Evolutionary conservation across 2,329 filamentous ascomycete genomes (phyloP).

Genomic region (Fusarium nodosum): DNA sequence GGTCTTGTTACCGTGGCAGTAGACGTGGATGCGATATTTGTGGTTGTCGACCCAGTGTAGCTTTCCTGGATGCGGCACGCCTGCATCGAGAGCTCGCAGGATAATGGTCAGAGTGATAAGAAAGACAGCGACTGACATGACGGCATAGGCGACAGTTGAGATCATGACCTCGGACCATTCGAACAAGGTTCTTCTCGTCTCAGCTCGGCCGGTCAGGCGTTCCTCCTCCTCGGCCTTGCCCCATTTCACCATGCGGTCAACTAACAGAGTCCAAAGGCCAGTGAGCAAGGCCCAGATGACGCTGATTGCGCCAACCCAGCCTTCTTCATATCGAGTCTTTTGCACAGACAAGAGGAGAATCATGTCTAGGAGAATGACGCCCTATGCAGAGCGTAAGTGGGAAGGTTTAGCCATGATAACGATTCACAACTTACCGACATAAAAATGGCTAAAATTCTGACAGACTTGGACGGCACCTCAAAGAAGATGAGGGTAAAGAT

Average conservation of each 20-base stretch:
- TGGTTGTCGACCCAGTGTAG: slow-evolving; percentile 84
- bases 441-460: slow-evolving; percentile 78
- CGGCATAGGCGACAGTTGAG: slow-evolving; percentile 77
- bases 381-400: slow-evolving; percentile 41
- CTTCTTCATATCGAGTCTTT: slow-evolving; percentile 83
- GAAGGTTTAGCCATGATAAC: slow-evolving; percentile 39
- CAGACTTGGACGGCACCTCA: slow-evolving; percentile 81
- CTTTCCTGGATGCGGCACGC: slow-evolving; percentile 78
- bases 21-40: slow-evolving; percentile 89
- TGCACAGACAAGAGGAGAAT: slow-evolving; percentile 83
- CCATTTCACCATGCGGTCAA: slow-evolving; percentile 87
- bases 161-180: slow-evolving; percentile 88
- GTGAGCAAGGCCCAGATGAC: slow-evolving; percentile 86
- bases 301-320: slow-evolving; percentile 90
- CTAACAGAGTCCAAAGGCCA: slow-evolving; percentile 81
- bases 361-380: slow-evolving; percentile 70
- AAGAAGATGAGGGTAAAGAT: slow-evolving; percentile 88
- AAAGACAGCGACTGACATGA: slow-evolving; percentile 77
- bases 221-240: slow-evolving; percentile 95
- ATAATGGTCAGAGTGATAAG: slow-evolving; percentile 85
- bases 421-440: slow-evolving; percentile 61
- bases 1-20: slow-evolving; percentile 80
- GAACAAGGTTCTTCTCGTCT: slow-evolving; percentile 82
- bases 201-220: slow-evolving; percentile 87
- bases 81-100: slow-evolving; percentile 83